These are phyloP conservation scores for Phytophthora pini DNA, from an alignment of 352 stramenopile species.

Conservation along the genomic window DNA sequence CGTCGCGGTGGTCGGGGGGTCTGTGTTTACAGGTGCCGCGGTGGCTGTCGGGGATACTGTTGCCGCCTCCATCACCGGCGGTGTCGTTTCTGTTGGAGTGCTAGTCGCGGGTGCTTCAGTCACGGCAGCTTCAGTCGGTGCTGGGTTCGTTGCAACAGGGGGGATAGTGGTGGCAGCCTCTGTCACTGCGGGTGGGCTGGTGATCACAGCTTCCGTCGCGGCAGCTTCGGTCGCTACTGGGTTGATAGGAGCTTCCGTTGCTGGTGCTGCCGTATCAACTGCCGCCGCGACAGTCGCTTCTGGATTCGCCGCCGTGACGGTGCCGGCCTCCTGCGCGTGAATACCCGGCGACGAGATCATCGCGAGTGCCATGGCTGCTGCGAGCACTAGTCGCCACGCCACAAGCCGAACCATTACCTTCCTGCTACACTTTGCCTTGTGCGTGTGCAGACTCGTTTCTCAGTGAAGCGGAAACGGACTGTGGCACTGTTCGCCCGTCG, in stretches of 20 bases:
- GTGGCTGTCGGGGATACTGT: not conserved
- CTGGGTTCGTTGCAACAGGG: conserved; percentile 15
- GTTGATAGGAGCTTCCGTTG: not conserved
- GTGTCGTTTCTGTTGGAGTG: not conserved
- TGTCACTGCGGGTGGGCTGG: too few relatives aligned
- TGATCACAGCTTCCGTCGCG: not conserved
- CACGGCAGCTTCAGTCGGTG: conserved; percentile 8
- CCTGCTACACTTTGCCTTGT: not conserved
- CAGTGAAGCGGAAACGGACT: conserved; percentile 23
- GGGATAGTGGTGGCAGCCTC: conserved; percentile 3
- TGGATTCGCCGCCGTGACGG: conserved; percentile 10
- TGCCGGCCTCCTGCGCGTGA: conserved; percentile 25
- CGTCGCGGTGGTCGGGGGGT: conserved; percentile 4
- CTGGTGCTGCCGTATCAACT: conserved; percentile 3
- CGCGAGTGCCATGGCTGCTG: conserved; percentile 10
- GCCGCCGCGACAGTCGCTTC: conserved; percentile 1
- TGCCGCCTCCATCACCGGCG: conserved; percentile 5
- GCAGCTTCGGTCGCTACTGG: conserved; percentile 13
- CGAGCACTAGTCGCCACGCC: conserved; percentile 19
- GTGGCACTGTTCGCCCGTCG: conserved; percentile 7
- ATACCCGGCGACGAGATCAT: conserved; percentile 15
- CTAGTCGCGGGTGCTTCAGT: conserved; percentile 13
- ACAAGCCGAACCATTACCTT: conserved; percentile 27
- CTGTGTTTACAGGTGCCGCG: conserved; percentile 3
- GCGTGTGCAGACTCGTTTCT: conserved; percentile 7